A percentile compares a stretch with the other conserved stretches of the same genome.
phyloP scores from a whole-genome alignment of 257 asterid genomes.

The Thymus quinquecostatus region DNA sequence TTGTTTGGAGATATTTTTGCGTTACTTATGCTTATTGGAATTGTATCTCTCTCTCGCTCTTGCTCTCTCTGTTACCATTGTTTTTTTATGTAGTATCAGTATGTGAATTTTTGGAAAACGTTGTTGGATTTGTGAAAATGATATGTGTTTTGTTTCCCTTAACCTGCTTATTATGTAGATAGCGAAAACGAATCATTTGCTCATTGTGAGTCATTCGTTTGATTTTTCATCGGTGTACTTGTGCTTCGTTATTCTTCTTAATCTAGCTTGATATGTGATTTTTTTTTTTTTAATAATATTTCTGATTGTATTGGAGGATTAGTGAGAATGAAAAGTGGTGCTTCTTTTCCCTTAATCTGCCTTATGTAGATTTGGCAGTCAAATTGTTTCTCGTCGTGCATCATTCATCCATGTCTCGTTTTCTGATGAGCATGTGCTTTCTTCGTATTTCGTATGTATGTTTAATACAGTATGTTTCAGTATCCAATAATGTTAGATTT shows the following conservation, averaged over 20 bases:
- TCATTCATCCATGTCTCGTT: not conserved
- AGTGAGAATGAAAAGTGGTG: too few species aligned
- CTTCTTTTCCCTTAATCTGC: too few species aligned
- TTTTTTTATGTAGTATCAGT: not conserved
- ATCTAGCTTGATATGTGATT: too few species aligned
- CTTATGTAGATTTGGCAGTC: too few species aligned
- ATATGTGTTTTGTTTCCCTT: not conserved
- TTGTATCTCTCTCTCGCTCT: not conserved
- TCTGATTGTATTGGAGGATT: too few species aligned
- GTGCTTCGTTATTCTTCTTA: too few species aligned
- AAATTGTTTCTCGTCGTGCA: too few species aligned
- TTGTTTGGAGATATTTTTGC: not conserved
- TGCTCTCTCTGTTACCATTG: too few species aligned
- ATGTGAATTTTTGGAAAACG: not conserved
- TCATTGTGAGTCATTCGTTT: not conserved
- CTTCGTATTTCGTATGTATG: too few species aligned
- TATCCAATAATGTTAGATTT: not conserved
- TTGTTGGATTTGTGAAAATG: conserved; percentile 14
- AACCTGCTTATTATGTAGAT: not conserved
- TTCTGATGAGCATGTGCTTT: too few species aligned
- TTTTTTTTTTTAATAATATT: too few species aligned
- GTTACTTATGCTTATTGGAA: not conserved
- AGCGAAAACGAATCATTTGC: not conserved
- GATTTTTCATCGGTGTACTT: not conserved
- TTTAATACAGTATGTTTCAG: not conserved